These are phyloP conservation scores for Eutypella sp. DNA, from an alignment of 2,329 filamentous ascomycete genomes.

Conservation along the genomic window DNA sequence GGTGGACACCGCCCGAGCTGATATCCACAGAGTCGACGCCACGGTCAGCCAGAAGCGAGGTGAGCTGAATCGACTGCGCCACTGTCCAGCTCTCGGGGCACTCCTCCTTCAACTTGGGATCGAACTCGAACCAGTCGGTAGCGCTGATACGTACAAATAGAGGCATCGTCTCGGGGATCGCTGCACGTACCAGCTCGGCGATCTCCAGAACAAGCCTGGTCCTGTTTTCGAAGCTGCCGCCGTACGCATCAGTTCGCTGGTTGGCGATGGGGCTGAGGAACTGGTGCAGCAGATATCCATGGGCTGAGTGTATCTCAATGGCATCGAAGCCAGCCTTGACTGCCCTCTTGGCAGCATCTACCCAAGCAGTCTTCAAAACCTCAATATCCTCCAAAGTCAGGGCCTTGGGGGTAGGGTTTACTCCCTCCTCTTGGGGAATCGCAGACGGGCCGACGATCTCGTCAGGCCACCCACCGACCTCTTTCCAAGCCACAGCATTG, in stretches of 20 bases:
- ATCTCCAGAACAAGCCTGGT: slow-evolving; percentile 63
- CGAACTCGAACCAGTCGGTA: slow-evolving; percentile 66
- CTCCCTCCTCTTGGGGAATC: slow-evolving; percentile 52
- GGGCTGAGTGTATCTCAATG: slow-evolving; percentile 70
- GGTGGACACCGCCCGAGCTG: slow-evolving; percentile 57
- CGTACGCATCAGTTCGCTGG: slow-evolving; percentile 61
- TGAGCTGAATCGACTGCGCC: slow-evolving; percentile 55
- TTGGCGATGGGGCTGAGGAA: slow-evolving; percentile 71
- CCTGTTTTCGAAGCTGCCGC: slow-evolving; percentile 68
- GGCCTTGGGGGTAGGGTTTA: slow-evolving; percentile 54
- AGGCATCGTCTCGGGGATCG: slow-evolving; percentile 60
- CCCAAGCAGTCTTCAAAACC: slow-evolving; percentile 30
- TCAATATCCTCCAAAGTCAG: slow-evolving; percentile 43
- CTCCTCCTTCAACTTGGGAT: slow-evolving; percentile 40
- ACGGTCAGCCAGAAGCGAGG: slow-evolving; percentile 51
- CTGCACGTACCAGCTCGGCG: slow-evolving; percentile 54
- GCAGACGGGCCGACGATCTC: slow-evolving; percentile 48
- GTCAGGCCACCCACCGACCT: slow-evolving; percentile 33
- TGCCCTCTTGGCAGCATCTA: slow-evolving; percentile 28
- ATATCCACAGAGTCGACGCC: slow-evolving; percentile 70
- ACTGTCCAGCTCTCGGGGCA: slow-evolving; percentile 54
- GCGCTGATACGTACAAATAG: slow-evolving; percentile 64
- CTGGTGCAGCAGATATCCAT: slow-evolving; percentile 68
- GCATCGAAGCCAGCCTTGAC: slow-evolving; percentile 54
- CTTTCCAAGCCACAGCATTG: slow-evolving; percentile 20